Evolutionary conservation across 495 filamentous ascomycete genomes (phyloP).

Genomic region (Cetradonia linearis): DNA sequence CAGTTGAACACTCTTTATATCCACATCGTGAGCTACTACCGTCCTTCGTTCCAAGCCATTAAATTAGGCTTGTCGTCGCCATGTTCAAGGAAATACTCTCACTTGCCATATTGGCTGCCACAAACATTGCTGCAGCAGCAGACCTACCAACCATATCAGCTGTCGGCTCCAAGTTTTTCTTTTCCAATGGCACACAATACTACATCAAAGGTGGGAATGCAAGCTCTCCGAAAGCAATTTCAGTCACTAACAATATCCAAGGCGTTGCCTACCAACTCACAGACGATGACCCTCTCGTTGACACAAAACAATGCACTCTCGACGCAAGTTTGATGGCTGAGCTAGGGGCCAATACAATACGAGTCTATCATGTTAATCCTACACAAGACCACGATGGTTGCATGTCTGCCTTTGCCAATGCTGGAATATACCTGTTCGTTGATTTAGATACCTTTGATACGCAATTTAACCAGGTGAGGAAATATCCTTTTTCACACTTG

Average conservation of each 20-base stretch:
- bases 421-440: constrained; percentile 70
- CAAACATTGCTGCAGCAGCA: constrained; percentile 2
- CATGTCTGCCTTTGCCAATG: constrained; percentile 57
- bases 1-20: background rate
- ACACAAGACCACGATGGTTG: constrained; percentile 57
- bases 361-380: constrained; percentile 80
- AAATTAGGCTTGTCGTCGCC: background rate
- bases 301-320: constrained; percentile 64
- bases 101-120: constrained; percentile 10
- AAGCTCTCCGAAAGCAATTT: constrained; percentile 9
- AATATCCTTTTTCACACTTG: background rate
- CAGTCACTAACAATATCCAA: constrained; percentile 26
- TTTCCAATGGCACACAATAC: constrained; percentile 63
- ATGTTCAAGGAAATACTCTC: constrained; percentile 15
- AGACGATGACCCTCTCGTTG: constrained; percentile 61
- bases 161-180: constrained; percentile 80
- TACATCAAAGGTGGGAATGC: constrained; percentile 60
- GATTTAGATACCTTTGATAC: constrained; percentile 80
- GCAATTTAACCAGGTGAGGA: constrained; percentile 59
- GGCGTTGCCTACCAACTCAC: constrained; percentile 64
- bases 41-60: background rate
- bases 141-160: constrained; percentile 48
- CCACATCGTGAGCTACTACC: background rate
- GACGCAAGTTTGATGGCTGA: constrained; percentile 72
- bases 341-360: constrained; percentile 73